A percentile compares a stretch with the other conserved stretches of the same genome.
phyloP scores from a whole-genome alignment of 2,329 filamentous ascomycete species.

The Fusarium redolens region DNA sequence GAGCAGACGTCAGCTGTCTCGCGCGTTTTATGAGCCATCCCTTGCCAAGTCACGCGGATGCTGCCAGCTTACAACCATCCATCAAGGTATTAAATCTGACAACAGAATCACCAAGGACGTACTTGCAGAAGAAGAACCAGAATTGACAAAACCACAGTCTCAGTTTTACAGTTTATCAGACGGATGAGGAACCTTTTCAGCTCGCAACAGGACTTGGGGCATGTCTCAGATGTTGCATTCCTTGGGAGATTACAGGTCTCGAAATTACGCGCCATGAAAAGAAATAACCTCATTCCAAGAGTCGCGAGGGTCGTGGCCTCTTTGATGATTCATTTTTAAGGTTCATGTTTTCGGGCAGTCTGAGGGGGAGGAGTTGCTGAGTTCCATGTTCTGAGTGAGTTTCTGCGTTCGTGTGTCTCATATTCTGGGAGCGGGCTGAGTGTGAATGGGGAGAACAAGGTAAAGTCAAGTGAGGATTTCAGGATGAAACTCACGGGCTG shows the following conservation, averaged over 20 bases:
- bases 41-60: conserved; percentile 14
- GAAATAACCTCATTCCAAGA: conserved; percentile 16
- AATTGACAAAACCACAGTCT: not conserved
- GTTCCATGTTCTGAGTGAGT: not conserved
- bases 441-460: not conserved
- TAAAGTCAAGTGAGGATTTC: not conserved
- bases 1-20: not conserved
- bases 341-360: conserved; percentile 15
- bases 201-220: not conserved
- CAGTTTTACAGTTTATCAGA: not conserved
- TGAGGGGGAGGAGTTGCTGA: not conserved
- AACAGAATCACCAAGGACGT: not conserved
- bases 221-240: conserved; percentile 31
- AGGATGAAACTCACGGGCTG: not conserved
- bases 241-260: conserved; percentile 27
- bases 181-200: not conserved
- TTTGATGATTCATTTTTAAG: not conserved
- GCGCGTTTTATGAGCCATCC: not conserved
- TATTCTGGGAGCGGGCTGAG: not conserved
- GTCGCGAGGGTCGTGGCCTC: not conserved
- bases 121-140: not conserved
- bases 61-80: not conserved
- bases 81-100: not conserved
- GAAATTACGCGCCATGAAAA: not conserved
- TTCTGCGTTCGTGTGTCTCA: conserved; percentile 5